Evolutionary conservation across 2,329 filamentous ascomycete species (phyloP), one percentile per base, ranked within the genome.

Genomic region (Diaporthe australafricana): DNA sequence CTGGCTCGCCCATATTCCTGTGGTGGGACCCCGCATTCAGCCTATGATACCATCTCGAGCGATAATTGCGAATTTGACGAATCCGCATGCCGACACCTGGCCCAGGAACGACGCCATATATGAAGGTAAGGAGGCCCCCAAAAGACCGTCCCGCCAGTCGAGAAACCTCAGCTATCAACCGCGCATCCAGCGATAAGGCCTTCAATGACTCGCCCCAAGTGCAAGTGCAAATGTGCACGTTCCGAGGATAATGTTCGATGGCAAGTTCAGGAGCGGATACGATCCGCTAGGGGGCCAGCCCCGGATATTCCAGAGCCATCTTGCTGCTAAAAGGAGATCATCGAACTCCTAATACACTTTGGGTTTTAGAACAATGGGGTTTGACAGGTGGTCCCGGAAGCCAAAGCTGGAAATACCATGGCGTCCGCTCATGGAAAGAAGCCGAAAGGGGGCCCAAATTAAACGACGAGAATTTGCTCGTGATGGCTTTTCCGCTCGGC

Each of bases 21-120:
- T 22, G 48, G 70, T 62, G 45, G 72, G 72, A 73, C 72, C 72
- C 72, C 72, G 72, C 72, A 70, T 48, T 70, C 68, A 27, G 66
- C 57, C 63, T 56, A 73, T 72, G 72, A 67, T 73, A 73, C 70
- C 65, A 73, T 73, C 72, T 69, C 66, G 45, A 70, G 72, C 72
- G 57, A 72, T 70, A 70, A 73, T 73, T 52, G 70, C 72, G 72
- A 70, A 62, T 73, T 70, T 73, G 55, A 55, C 63, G 63, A 52
- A 60, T 53, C 50, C 60, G 53, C 42, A 69, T 69, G 52, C 67
- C 67, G 67, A 69, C 67, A 69, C 53, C 22, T 52, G 20, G 32
- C 53, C 30, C 22, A n/a, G 60, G 67, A 47, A 70, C 53, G 35
- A 42, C 68, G 50, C 67, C 70, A 72, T 63, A 69, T 69, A 69